A percentile compares a stretch with the other conserved stretches of the same genome.
Evolutionary conservation across 1,139 yeast species (phyloP).

Genomic region (Blastobotrys malaysiensis): DNA sequence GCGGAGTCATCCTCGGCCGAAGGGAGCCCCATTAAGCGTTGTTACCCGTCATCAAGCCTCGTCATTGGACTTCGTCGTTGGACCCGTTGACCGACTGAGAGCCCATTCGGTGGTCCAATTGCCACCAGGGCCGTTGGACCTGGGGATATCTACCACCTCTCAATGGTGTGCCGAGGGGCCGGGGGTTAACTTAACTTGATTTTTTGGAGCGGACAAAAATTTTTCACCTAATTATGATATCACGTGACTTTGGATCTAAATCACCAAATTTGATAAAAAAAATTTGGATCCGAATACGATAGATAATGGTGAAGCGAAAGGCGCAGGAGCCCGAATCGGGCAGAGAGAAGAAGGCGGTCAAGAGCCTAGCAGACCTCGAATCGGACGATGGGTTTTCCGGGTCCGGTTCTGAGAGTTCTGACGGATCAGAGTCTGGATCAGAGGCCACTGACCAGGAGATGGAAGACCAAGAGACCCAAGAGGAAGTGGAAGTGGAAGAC

Average conservation of each 20-base stretch:
- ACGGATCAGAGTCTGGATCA: background rate
- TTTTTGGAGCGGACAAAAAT: no score
- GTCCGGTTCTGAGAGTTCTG: background rate
- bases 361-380: slow-evolving; percentile 14
- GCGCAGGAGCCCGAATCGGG: slow-evolving; percentile 7
- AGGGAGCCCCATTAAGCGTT: no score
- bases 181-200: background rate
- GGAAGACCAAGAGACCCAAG: slow-evolving; percentile 4
- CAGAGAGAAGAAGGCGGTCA: slow-evolving; percentile 11
- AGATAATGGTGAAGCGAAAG: slow-evolving; percentile 14
- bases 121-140: no score
- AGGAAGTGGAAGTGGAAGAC: slow-evolving; percentile 11
- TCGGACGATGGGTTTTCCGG: slow-evolving; percentile 4
- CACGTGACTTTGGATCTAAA: background rate
- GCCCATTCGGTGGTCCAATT: no score
- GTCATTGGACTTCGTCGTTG: no score
- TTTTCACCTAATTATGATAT: background rate
- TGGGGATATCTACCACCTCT: no score
- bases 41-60: no score
- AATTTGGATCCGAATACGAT: background rate
- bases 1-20: no score
- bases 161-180: no score
- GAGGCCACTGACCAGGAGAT: background rate
- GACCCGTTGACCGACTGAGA: no score
- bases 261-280: slow-evolving; percentile 1